Conservation (phyloP, 225 moss, liverwort and hornwort genomes). For the Rhytidiadelphus loreus region DNA sequence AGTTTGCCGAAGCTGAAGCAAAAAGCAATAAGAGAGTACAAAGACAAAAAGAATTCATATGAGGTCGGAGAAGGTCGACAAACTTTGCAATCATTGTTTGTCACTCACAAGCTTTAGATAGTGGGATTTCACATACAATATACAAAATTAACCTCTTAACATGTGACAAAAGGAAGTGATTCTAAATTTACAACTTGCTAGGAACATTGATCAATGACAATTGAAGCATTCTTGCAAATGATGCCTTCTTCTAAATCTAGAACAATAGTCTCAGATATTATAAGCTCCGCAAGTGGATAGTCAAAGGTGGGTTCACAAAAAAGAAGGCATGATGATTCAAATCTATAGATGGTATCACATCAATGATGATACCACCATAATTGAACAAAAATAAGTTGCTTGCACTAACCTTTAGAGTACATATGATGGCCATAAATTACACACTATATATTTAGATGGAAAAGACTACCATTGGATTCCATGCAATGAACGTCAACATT, state of each 20-base stretch:
- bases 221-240: neutral
- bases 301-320: neutral
- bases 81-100: neutral
- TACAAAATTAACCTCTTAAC: neutral
- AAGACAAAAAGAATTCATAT: neutral
- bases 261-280: neutral
- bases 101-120: neutral
- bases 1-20: fast-evolving
- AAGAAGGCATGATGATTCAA: no score
- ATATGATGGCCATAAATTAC: no score
- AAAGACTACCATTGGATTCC: no score
- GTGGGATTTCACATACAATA: neutral
- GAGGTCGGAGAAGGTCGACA: neutral
- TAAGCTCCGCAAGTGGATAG: neutral
- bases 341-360: neutral
- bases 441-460: no score
- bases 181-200: neutral
- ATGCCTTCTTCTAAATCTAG: neutral
- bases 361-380: neutral
- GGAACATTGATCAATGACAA: neutral
- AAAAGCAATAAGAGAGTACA: neutral
- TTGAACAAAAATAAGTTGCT: fast-evolving
- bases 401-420: neutral
- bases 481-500: no score
- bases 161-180: neutral